Evolutionary conservation across 441 rosid species (phyloP).

Genomic region (Sinapis alba): DNA sequence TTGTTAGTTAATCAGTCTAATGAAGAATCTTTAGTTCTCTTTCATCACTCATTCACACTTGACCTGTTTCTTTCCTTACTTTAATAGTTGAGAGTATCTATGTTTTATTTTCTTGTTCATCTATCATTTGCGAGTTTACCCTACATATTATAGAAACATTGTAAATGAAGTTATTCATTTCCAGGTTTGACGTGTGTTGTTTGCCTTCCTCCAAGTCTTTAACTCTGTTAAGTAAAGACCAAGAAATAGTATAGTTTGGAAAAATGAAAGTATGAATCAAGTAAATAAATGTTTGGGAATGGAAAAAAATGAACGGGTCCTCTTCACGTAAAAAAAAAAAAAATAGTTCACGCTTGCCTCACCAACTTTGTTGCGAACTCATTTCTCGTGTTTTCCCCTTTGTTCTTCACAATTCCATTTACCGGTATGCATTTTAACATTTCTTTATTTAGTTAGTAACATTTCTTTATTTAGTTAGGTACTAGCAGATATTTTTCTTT

Average conservation of each 20-base stretch:
- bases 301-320: not conserved
- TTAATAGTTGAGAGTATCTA: not conserved
- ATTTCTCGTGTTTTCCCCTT: not conserved
- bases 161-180: slow-evolving; percentile 1
- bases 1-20: slow-evolving; percentile 40
- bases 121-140: slow-evolving; percentile 11
- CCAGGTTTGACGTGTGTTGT: slow-evolving; percentile 8
- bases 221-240: not conserved
- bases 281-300: not conserved
- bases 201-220: slow-evolving; percentile 19
- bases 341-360: not conserved
- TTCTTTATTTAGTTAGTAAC: too few relatives aligned
- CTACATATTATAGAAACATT: not conserved
- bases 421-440: too few relatives aligned
- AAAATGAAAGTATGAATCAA: not conserved
- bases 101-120: slow-evolving; percentile 26
- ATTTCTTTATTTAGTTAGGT: too few relatives aligned
- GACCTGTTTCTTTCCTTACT: not conserved
- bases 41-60: not conserved
- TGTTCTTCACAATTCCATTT: not conserved
- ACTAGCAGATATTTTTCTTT: too few relatives aligned
- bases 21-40: slow-evolving; percentile 16
- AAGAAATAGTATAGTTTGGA: not conserved
- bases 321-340: not conserved
- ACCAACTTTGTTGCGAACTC: slow-evolving; percentile 15